Evolutionary conservation across 2,329 filamentous ascomycete genomes (phyloP).

Genomic region (Escovopsis sp.): DNA sequence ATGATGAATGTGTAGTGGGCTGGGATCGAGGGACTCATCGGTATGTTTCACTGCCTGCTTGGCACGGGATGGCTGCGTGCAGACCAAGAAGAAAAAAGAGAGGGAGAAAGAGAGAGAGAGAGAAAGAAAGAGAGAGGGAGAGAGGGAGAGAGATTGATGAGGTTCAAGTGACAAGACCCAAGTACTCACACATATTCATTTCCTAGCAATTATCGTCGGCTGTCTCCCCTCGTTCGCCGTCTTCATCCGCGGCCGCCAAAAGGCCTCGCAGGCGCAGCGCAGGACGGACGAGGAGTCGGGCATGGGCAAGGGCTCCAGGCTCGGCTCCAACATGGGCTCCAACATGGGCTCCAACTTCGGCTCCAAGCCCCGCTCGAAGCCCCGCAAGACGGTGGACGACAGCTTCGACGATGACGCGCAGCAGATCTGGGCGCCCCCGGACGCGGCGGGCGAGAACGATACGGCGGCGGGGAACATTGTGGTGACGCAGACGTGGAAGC

Average conservation of each 20-base stretch:
- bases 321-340: constrained; percentile 2
- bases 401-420: constrained; percentile 1
- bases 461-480: constrained; percentile 3
- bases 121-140: no score
- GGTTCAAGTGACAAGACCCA: no score
- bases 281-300: not conserved
- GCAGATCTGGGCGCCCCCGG: constrained; percentile 2
- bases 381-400: constrained; percentile 4
- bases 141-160: no score
- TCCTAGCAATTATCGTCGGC: constrained; percentile 8
- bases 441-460: constrained; percentile 7
- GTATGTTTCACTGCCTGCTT: constrained; percentile 3
- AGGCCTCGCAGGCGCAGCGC: constrained; percentile 3
- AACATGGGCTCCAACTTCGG: constrained; percentile 4
- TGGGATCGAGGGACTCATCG: constrained; percentile 8
- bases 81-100: not conserved
- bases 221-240: constrained; percentile 9
- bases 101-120: no score
- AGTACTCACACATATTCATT: no score
- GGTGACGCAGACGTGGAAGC: constrained; percentile 7
- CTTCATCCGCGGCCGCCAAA: constrained; percentile 8
- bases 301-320: not conserved
- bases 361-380: constrained; percentile 3
- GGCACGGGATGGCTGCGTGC: not conserved
- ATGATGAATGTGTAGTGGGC: constrained; percentile 5